Conservation (phyloP, 176 grass and related monocot species). For the Avena sativa region DNA sequence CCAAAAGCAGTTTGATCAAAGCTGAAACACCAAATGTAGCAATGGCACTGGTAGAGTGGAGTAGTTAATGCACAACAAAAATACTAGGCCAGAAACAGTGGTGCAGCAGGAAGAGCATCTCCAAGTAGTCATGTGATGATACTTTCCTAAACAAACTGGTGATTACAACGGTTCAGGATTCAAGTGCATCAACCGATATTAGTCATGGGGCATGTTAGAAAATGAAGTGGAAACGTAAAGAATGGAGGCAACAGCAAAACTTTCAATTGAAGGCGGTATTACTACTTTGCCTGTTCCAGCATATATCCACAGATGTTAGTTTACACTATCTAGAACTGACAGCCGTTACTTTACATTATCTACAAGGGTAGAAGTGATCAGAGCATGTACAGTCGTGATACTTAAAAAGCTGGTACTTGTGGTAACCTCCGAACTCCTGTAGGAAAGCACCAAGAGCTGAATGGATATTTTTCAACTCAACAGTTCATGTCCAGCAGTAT, state of each 20-base stretch:
- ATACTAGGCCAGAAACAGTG: not conserved
- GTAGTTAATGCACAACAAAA: not conserved
- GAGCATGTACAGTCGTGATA: not conserved
- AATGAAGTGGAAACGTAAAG: not conserved
- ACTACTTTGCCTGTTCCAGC: not conserved
- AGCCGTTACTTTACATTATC: conserved; percentile 43
- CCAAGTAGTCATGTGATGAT: not conserved
- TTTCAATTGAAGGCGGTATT: not conserved
- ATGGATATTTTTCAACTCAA: conserved; percentile 18
- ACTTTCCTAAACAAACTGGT: not conserved
- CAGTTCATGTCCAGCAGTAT: not conserved
- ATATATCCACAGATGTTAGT: conserved; percentile 3
- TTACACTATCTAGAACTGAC: conserved; percentile 42
- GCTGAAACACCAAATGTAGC: not conserved
- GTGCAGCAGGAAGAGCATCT: conserved; percentile 10
- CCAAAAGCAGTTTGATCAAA: conserved; percentile 25
- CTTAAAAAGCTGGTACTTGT: conserved; percentile 32
- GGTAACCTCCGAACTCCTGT: conserved; percentile 3
- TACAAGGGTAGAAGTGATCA: not conserved
- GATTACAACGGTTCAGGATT: not conserved
- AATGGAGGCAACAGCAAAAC: not conserved
- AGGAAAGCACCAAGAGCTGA: not conserved
- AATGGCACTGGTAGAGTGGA: not conserved
- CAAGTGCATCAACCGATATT: not conserved
- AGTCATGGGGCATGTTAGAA: not conserved